Evolutionary conservation across 306 rosid species (phyloP).

Genomic region (Vicia faba): DNA sequence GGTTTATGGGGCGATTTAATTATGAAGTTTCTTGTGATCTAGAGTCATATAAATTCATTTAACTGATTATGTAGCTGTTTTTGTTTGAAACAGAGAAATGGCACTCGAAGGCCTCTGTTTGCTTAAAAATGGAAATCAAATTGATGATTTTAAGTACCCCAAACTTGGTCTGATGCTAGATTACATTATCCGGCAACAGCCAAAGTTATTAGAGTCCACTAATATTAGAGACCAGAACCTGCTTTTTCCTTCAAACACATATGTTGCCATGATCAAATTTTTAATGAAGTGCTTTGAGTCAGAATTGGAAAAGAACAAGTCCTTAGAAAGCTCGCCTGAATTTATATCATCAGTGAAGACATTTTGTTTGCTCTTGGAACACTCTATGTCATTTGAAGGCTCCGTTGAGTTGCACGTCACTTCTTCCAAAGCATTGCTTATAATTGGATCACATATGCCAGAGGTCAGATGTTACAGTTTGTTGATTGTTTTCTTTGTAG

Average conservation of each 20-base stretch:
- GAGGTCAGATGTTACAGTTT: slow-evolving; percentile 57
- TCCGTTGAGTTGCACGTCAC: slow-evolving; percentile 83
- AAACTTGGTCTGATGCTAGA: slow-evolving; percentile 73
- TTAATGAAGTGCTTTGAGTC: slow-evolving; percentile 75
- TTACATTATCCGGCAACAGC: slow-evolving; percentile 74
- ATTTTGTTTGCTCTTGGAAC: slow-evolving; percentile 76
- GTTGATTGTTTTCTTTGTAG: slow-evolving; percentile 38
- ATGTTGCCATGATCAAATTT: slow-evolving; percentile 76
- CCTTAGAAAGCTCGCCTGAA: slow-evolving; percentile 51
- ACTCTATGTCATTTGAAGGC: slow-evolving; percentile 87
- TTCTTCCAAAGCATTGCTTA: slow-evolving; percentile 82
- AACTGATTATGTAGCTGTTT: slow-evolving; percentile 4
- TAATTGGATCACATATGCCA: slow-evolving; percentile 74
- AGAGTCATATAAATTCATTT: slow-evolving; percentile 20
- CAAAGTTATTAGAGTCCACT: slow-evolving; percentile 66
- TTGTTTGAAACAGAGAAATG: slow-evolving; percentile 70
- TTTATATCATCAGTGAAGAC: slow-evolving; percentile 59
- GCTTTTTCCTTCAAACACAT: slow-evolving; percentile 69
- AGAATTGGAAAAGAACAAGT: slow-evolving; percentile 59
- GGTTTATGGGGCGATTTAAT: slow-evolving; percentile 17
- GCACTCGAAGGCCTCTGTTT: slow-evolving; percentile 87
- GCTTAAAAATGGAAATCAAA: slow-evolving; percentile 51
- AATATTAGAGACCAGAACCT: slow-evolving; percentile 74
- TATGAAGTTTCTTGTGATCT: slow-evolving; percentile 28
- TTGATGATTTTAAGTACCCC: slow-evolving; percentile 57